Evolutionary conservation across 129 eudicot species (phyloP).

Genomic region (Smallanthus sonchifolius): DNA sequence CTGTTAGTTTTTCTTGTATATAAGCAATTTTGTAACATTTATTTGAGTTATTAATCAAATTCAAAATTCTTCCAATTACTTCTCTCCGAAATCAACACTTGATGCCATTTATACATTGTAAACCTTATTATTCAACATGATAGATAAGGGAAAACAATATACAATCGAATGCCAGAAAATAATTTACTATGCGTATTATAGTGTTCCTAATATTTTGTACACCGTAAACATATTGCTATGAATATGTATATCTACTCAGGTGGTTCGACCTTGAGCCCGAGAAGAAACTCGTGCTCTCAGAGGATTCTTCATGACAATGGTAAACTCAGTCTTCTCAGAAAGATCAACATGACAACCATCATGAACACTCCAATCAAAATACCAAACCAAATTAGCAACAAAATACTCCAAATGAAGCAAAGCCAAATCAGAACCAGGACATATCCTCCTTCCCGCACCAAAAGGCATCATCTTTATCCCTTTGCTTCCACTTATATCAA

Average conservation of each 20-base stretch:
- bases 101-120: too few relatives aligned
- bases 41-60: too few relatives aligned
- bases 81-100: too few relatives aligned
- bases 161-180: too few relatives aligned
- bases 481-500: slow-evolving; percentile 53
- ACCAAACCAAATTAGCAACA: slow-evolving; percentile 61
- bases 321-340: slow-evolving; percentile 39
- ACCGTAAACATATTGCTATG: not conserved
- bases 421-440: slow-evolving; percentile 52
- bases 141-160: too few relatives aligned
- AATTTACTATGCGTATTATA: too few relatives aligned
- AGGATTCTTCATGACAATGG: slow-evolving; percentile 46
- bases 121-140: too few relatives aligned
- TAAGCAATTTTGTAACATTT: too few relatives aligned
- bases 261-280: not conserved
- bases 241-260: not conserved
- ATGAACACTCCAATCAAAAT: slow-evolving; percentile 31
- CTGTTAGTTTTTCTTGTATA: too few relatives aligned
- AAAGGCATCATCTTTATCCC: slow-evolving; percentile 76
- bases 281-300: slow-evolving; percentile 23
- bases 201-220: too few relatives aligned
- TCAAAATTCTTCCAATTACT: too few relatives aligned
- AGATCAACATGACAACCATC: slow-evolving; percentile 35
- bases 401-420: slow-evolving; percentile 54
- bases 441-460: slow-evolving; percentile 64